These are phyloP conservation scores for Fusarium dimerum DNA, from an alignment of 2,329 filamentous ascomycete species.

Conservation along the genomic window DNA sequence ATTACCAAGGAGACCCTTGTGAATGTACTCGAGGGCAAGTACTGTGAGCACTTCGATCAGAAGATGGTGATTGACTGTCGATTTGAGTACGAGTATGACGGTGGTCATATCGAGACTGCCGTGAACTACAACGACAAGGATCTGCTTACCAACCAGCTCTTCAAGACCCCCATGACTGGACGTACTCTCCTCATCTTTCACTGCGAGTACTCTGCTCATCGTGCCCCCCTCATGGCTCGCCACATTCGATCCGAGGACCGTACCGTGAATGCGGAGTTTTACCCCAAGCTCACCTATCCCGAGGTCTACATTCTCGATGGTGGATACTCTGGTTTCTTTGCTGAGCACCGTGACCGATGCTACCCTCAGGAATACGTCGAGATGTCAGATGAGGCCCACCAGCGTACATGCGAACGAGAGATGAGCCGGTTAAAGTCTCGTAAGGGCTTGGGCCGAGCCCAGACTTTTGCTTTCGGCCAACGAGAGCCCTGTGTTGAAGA, in stretches of 20 bases:
- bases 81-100: slow-evolving; percentile 98
- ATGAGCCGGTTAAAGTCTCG: slow-evolving; percentile 91
- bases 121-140: slow-evolving; percentile 99
- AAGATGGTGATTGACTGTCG: slow-evolving; percentile 92
- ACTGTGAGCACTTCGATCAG: slow-evolving; percentile 72
- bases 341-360: slow-evolving; percentile 75
- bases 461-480: slow-evolving; percentile 94
- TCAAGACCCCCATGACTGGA: slow-evolving; percentile 64
- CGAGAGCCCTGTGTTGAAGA: slow-evolving; percentile 57
- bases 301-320: slow-evolving; percentile 97
- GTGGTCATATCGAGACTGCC: slow-evolving; percentile 90
- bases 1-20: slow-evolving; percentile 82
- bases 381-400: slow-evolving; percentile 92
- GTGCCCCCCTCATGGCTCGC: slow-evolving; percentile 94
- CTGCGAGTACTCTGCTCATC: slow-evolving; percentile 97
- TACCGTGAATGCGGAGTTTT: slow-evolving; percentile 78
- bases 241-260: slow-evolving; percentile 90
- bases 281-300: slow-evolving; percentile 88
- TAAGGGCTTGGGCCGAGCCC: slow-evolving; percentile 80
- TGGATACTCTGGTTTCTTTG: slow-evolving; percentile 92
- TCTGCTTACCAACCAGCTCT: slow-evolving; percentile 75
- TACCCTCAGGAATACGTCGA: slow-evolving; percentile 95
- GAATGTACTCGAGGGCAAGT: slow-evolving; percentile 85
- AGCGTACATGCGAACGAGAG: slow-evolving; percentile 89
- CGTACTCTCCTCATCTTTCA: slow-evolving; percentile 88